Evolutionary conservation across 352 stramenopile genomes (phyloP).

Genomic region (Aphanomyces euteiches): DNA sequence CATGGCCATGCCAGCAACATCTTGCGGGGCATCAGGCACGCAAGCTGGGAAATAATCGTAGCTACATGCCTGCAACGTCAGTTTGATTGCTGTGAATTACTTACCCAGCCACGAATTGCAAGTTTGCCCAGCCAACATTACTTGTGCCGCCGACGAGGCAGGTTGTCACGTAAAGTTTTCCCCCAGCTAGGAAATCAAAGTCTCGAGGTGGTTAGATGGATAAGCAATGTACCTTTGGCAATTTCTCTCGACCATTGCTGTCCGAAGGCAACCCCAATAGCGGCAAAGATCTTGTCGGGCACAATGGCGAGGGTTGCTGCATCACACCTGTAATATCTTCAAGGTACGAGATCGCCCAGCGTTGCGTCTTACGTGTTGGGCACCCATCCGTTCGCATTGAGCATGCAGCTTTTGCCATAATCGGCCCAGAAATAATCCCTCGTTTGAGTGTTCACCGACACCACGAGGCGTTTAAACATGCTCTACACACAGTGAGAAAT

Average conservation of each 20-base stretch:
- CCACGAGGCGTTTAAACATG: slow-evolving; percentile 24
- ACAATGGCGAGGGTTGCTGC: neutral
- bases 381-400: slow-evolving; percentile 7
- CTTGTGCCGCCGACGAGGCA: slow-evolving; percentile 19
- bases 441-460: slow-evolving; percentile 19
- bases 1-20: slow-evolving; percentile 28
- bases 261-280: slow-evolving; percentile 6
- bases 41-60: slow-evolving; percentile 24
- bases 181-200: neutral
- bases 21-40: slow-evolving; percentile 3
- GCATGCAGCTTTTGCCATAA: slow-evolving; percentile 11
- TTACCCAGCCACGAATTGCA: slow-evolving; percentile 29
- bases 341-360: neutral
- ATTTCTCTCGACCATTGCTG: slow-evolving; percentile 22
- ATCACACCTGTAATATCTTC: too few species aligned
- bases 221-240: neutral
- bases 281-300: neutral
- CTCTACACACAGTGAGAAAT: slow-evolving; percentile 12
- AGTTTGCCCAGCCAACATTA: slow-evolving; percentile 24
- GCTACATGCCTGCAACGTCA: neutral
- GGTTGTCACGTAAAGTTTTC: slow-evolving; percentile 9
- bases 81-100: neutral
- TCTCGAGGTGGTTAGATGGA: neutral
- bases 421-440: slow-evolving; percentile 5
- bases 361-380: slow-evolving; percentile 14